A percentile compares a stretch with the other conserved stretches of the same genome.
These are phyloP conservation scores for Tylopilus rubrobrunneus DNA, from an alignment of 768 basidiomycete genomes.

Conservation along the genomic window DNA sequence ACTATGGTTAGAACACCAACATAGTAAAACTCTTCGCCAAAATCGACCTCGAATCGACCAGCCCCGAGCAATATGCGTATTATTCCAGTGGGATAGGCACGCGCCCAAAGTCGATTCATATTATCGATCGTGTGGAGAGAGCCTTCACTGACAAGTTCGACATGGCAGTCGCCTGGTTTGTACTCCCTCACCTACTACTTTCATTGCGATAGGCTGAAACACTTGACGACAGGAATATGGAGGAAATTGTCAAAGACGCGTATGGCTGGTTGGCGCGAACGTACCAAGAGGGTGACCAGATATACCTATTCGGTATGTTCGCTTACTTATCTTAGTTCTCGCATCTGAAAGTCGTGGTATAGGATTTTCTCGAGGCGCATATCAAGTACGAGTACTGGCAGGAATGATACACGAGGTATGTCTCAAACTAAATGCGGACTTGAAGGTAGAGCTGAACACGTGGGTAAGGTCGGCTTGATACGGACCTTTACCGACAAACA, in stretches of 20 bases:
- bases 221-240: too few species aligned
- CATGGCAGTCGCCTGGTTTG: not conserved
- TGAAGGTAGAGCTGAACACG: not conserved
- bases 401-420: conserved; percentile 39
- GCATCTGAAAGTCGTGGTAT: not conserved
- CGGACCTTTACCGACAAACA: conserved; percentile 21
- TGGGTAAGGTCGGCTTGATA: conserved; percentile 3
- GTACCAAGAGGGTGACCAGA: conserved; percentile 31
- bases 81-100: conserved; percentile 37
- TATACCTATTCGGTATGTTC: conserved; percentile 33
- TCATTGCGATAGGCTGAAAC: too few species aligned
- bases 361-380: conserved; percentile 45
- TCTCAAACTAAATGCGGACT: too few species aligned
- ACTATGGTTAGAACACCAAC: conserved; percentile 29
- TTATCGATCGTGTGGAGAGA: not conserved
- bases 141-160: too few species aligned
- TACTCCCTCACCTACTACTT: not conserved
- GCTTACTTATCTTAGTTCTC: not conserved
- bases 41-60: conserved; percentile 13
- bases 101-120: not conserved
- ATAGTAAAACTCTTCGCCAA: conserved; percentile 31
- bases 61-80: conserved; percentile 24
- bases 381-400: conserved; percentile 37
- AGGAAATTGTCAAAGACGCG: conserved; percentile 25
- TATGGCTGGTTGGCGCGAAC: conserved; percentile 32